Evolutionary conservation across 352 stramenopile species (phyloP).

Genomic region (Pythium sukuiense): DNA sequence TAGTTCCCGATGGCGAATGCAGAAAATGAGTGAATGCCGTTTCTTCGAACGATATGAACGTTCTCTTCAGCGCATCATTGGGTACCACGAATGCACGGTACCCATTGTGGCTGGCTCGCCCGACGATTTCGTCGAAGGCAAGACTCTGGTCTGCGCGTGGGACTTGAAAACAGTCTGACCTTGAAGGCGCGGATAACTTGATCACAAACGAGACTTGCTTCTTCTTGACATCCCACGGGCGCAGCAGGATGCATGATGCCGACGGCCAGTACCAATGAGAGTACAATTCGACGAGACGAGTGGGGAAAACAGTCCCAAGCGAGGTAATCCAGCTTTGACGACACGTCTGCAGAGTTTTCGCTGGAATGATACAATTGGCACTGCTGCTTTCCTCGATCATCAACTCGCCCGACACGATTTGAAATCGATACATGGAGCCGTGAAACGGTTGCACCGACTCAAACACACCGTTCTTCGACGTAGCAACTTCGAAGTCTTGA

Average conservation of each 20-base stretch:
- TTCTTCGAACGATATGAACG: slow-evolving; percentile 44
- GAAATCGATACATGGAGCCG: slow-evolving; percentile 9
- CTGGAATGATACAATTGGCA: neutral
- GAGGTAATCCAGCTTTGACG: slow-evolving; percentile 27
- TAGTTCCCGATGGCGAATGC: neutral
- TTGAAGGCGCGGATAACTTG: slow-evolving; percentile 20
- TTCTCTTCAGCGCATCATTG: neutral
- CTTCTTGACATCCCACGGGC: slow-evolving; percentile 17
- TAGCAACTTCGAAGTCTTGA: slow-evolving; percentile 29
- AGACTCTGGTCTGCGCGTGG: slow-evolving; percentile 9
- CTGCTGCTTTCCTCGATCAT: slow-evolving; percentile 9
- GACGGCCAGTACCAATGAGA: slow-evolving; percentile 59
- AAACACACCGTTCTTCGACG: slow-evolving; percentile 7
- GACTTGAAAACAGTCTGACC: slow-evolving; percentile 16
- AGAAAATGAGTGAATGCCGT: slow-evolving; percentile 37
- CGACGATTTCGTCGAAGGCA: neutral
- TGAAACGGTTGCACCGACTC: slow-evolving; percentile 10
- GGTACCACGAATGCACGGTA: slow-evolving; percentile 21
- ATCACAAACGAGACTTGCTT: slow-evolving; percentile 31
- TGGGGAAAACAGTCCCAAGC: slow-evolving; percentile 28
- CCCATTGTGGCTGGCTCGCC: neutral
- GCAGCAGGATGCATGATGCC: slow-evolving; percentile 39
- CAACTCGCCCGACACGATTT: neutral
- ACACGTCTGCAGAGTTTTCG: slow-evolving; percentile 9
- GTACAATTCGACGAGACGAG: slow-evolving; percentile 35